phyloP scores from a whole-genome alignment of 2,329 filamentous ascomycete genomes.

The Metarhizium humberi region DNA sequence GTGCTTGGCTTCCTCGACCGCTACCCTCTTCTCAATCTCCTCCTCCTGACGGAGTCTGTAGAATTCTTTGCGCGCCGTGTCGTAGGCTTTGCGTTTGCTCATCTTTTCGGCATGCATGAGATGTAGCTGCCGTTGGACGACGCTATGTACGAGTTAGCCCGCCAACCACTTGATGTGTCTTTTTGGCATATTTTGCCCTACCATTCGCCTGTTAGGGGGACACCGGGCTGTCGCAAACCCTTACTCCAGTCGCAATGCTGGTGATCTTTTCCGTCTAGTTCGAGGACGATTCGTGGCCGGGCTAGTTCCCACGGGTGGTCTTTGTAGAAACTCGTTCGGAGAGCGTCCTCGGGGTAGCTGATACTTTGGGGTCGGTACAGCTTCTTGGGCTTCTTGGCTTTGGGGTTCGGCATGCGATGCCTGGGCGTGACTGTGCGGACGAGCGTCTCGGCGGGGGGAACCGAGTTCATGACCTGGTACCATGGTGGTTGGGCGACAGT shows the following conservation, averaged over 20 bases:
- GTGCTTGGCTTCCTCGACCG: slow-evolving; percentile 76
- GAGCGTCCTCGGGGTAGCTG: slow-evolving; percentile 70
- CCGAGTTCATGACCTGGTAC: slow-evolving; percentile 40
- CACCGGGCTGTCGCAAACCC: slow-evolving; percentile 62
- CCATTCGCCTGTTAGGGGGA: slow-evolving; percentile 78
- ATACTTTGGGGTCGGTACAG: slow-evolving; percentile 75
- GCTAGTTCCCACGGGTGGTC: slow-evolving; percentile 98
- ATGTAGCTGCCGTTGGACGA: slow-evolving; percentile 85
- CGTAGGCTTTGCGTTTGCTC: slow-evolving; percentile 65
- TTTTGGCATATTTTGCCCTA: slow-evolving; percentile 27
- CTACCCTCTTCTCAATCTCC: slow-evolving; percentile 74
- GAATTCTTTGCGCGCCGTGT: slow-evolving; percentile 80
- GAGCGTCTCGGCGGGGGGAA: slow-evolving; percentile 50
- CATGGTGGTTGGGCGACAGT: slow-evolving; percentile 32
- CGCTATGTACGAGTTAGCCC: slow-evolving; percentile 42
- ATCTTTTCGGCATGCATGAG: slow-evolving; percentile 61
- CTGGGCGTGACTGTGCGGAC: slow-evolving; percentile 42
- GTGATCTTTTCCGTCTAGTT: slow-evolving; percentile 75
- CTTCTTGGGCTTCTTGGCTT: slow-evolving; percentile 49
- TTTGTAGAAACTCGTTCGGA: slow-evolving; percentile 75
- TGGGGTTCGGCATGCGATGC: slow-evolving; percentile 32
- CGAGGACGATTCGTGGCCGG: slow-evolving; percentile 73
- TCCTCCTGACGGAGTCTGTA: slow-evolving; percentile 75
- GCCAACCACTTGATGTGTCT: neutral
- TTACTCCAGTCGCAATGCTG: slow-evolving; percentile 71